Evolutionary conservation across 139 green algal species (phyloP).

Genomic region (Chlamydomonas asymmetrica): DNA sequence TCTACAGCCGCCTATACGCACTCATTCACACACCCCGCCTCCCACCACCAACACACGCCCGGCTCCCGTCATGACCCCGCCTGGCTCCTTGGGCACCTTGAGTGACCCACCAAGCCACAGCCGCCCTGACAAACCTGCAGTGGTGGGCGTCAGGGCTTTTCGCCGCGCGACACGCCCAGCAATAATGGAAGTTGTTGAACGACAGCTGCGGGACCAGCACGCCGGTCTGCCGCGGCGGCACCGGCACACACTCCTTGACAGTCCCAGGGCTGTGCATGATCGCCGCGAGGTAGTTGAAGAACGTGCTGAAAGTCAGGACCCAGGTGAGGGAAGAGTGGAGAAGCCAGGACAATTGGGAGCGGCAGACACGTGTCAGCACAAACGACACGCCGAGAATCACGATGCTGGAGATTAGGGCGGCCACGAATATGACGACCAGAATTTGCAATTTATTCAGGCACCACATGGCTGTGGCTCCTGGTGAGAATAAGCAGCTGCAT

Average conservation of each 20-base stretch:
- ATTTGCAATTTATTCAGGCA: background rate
- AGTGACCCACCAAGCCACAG: no score
- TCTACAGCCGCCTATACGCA: no score
- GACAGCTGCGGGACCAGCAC: slow-evolving; percentile 2
- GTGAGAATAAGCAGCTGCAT: background rate
- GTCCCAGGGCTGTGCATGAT: slow-evolving; percentile 25
- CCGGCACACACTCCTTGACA: slow-evolving; percentile 35
- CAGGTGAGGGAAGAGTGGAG: slow-evolving; percentile 23
- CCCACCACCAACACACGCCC: no score
- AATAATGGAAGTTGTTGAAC: slow-evolving; percentile 33
- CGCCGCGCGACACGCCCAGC: slow-evolving; percentile 31
- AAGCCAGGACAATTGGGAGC: background rate
- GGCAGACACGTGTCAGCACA: slow-evolving; percentile 2
- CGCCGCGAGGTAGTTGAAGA: slow-evolving; percentile 43
- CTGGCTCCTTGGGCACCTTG: no score
- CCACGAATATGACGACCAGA: slow-evolving; percentile 6
- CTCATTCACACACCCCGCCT: no score
- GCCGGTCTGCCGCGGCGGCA: background rate
- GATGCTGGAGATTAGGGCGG: background rate
- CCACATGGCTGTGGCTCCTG: background rate
- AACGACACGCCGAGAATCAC: slow-evolving; percentile 12
- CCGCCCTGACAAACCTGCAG: no score
- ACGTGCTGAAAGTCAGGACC: slow-evolving; percentile 11
- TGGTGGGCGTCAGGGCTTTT: slow-evolving; percentile 46
- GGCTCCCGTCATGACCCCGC: no score